Conservation (phyloP, 2,329 filamentous ascomycete species). For the Aurifilum marmelostoma region DNA sequence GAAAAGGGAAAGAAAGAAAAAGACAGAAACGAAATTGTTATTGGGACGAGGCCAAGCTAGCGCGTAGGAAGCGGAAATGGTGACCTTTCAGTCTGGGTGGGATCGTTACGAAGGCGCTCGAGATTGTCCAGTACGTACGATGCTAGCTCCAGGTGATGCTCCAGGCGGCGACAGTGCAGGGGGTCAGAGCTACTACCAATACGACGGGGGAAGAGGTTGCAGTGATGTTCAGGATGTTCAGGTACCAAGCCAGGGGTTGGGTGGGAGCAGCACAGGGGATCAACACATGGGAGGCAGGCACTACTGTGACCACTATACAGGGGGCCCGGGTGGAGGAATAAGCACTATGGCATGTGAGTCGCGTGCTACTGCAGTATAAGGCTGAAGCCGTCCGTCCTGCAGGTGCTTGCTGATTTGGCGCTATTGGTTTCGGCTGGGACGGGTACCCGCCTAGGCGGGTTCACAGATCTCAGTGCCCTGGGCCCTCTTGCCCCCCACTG, state of each 20-base stretch:
- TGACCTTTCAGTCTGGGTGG: background rate
- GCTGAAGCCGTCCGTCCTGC: slow-evolving; percentile 4
- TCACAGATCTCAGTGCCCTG: background rate
- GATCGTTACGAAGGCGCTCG: slow-evolving; percentile 3
- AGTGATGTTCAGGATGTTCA: background rate
- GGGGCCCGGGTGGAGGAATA: background rate
- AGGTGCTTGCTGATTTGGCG: background rate
- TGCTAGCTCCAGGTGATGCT: background rate
- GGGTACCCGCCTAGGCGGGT: background rate
- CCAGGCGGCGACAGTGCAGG: background rate
- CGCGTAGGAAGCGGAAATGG: slow-evolving; percentile 2
- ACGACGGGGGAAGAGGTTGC: background rate
- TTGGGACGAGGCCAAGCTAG: slow-evolving; percentile 2
- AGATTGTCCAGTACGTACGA: background rate
- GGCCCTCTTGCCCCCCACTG: background rate
- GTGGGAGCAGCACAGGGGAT: background rate
- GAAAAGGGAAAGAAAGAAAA: background rate
- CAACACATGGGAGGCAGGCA: background rate
- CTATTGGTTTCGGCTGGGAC: background rate
- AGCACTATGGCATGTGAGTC: background rate
- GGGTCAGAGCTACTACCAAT: background rate
- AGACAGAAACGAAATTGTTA: background rate
- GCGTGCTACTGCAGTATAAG: slow-evolving; percentile 10
- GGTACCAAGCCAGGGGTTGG: background rate
- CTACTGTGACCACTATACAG: background rate